phyloP scores from a whole-genome alignment of 768 basidiomycete genomes.

The Trametes maxima region DNA sequence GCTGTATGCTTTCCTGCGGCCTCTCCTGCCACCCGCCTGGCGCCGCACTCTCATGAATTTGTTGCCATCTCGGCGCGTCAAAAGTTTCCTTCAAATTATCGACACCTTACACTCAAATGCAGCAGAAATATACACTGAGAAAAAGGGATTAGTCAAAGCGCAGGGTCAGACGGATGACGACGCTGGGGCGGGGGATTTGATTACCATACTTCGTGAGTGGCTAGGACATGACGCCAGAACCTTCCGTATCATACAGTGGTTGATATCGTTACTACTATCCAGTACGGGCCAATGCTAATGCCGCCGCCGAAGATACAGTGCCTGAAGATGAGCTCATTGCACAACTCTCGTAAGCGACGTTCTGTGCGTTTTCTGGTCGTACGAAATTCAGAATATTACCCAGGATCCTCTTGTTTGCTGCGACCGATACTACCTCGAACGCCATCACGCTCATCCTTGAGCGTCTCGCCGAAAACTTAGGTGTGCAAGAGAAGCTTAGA shows the following conservation, averaged over 20 bases:
- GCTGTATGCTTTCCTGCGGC: slow-evolving; percentile 6
- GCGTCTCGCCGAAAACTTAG: slow-evolving; percentile 1
- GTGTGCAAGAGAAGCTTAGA: neutral
- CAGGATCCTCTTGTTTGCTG: slow-evolving; percentile 15
- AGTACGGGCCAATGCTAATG: slow-evolving; percentile 13
- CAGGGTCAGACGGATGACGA: neutral
- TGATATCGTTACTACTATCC: neutral
- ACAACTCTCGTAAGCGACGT: slow-evolving; percentile 17
- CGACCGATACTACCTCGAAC: slow-evolving; percentile 12
- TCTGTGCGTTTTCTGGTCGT: too few relatives aligned
- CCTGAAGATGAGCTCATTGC: slow-evolving; percentile 19
- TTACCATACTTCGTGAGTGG: slow-evolving; percentile 1
- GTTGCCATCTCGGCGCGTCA: slow-evolving; percentile 38
- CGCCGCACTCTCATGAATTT: slow-evolving; percentile 37
- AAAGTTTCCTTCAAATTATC: slow-evolving; percentile 36
- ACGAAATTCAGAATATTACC: neutral
- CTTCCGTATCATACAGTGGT: neutral
- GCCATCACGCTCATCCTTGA: neutral
- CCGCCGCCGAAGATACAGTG: slow-evolving; percentile 4
- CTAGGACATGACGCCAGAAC: too few relatives aligned
- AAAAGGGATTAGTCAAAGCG: slow-evolving; percentile 35
- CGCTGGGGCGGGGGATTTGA: neutral
- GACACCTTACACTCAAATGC: slow-evolving; percentile 41
- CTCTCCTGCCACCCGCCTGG: slow-evolving; percentile 29
- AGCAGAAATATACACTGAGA: slow-evolving; percentile 38